phyloP scores from a whole-genome alignment of 2,329 filamentous ascomycete genomes.

The Didymella lethalis region DNA sequence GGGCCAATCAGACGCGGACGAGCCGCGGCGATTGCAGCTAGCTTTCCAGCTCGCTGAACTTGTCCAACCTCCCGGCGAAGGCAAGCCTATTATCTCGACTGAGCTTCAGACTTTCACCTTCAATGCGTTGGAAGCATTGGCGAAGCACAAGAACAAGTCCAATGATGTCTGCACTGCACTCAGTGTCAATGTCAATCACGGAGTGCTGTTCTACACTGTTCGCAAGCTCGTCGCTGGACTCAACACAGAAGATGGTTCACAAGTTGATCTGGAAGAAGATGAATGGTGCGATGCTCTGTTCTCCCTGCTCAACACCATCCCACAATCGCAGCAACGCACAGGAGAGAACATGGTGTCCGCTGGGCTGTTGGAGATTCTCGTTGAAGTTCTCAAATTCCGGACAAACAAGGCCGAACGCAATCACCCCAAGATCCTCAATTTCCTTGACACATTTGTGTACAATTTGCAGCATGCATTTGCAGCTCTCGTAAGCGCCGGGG shows the following conservation, averaged over 20 bases:
- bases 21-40: conserved; percentile 86
- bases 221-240: conserved; percentile 89
- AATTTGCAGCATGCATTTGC: conserved; percentile 84
- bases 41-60: conserved; percentile 92
- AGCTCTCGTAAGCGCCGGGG: conserved; percentile 80
- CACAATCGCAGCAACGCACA: conserved; percentile 73
- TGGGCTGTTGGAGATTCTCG: conserved; percentile 86
- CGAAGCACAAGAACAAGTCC: conserved; percentile 77
- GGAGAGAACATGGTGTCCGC: conserved; percentile 86
- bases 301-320: conserved; percentile 82
- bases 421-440: conserved; percentile 82
- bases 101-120: conserved; percentile 84
- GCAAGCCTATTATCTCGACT: conserved; percentile 71
- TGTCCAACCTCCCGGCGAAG: conserved; percentile 80
- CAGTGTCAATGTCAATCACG: conserved; percentile 95
- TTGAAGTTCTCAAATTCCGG: conserved; percentile 85
- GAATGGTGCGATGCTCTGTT: conserved; percentile 93
- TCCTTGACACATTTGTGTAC: conserved; percentile 88
- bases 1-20: conserved; percentile 85
- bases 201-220: conserved; percentile 90
- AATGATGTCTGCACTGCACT: conserved; percentile 88
- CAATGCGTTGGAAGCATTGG: conserved; percentile 82
- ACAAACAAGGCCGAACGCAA: conserved; percentile 83
- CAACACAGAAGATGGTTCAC: conserved; percentile 57
- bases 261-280: conserved; percentile 73